Conservation (phyloP, 2,329 filamentous ascomycete genomes). For the Ceratocystis lukuohia region DNA sequence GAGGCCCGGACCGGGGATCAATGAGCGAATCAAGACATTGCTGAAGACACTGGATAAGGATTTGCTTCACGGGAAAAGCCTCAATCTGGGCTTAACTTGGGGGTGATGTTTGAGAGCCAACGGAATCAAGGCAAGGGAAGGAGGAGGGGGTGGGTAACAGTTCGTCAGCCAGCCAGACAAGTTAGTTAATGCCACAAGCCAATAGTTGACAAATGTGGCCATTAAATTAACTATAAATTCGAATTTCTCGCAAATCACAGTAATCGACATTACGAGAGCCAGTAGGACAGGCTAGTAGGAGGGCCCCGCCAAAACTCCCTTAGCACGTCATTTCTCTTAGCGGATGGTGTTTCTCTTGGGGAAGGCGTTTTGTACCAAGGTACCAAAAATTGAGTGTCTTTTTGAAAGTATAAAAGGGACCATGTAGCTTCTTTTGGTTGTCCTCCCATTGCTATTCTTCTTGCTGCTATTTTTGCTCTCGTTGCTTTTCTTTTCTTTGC, state of each 20-base stretch:
- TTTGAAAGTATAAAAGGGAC: conserved; percentile 1
- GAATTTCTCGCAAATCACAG: neutral
- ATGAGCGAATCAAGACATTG: neutral
- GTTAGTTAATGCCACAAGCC: neutral
- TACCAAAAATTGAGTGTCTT: neutral
- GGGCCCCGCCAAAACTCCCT: conserved; percentile 5
- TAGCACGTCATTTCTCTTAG: conserved; percentile 14
- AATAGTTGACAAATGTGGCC: neutral
- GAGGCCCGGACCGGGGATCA: neutral
- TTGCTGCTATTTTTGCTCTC: neutral
- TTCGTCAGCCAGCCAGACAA: no score
- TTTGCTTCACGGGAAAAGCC: neutral
- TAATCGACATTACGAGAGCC: neutral
- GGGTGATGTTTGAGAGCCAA: neutral
- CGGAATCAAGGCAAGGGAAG: neutral
- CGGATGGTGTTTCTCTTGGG: neutral
- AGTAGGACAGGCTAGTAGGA: neutral
- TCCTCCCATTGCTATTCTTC: no score
- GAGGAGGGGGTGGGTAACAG: neutral
- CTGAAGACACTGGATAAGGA: neutral
- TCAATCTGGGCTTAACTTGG: neutral
- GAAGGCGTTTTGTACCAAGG: neutral
- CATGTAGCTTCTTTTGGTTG: neutral
- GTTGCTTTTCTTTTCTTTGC: conserved; percentile 2
- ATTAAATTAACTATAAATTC: neutral